Conservation (phyloP, 441 rosid species). For the Bruguiera hainesii region DNA sequence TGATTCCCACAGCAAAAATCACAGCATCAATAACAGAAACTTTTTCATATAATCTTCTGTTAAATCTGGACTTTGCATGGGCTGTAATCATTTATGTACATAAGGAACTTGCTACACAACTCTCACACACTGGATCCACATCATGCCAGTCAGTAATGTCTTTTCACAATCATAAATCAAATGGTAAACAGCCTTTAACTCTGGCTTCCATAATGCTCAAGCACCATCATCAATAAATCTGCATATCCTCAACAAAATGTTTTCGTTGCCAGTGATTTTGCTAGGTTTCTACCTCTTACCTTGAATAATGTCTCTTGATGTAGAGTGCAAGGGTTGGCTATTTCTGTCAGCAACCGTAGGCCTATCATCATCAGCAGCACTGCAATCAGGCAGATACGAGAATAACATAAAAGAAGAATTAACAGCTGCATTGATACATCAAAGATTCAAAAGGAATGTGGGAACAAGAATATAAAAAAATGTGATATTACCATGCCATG, state of each 20-base stretch:
- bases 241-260: not conserved
- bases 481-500: not conserved
- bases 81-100: not conserved
- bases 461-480: not conserved
- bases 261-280: not conserved
- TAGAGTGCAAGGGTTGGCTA: constrained; percentile 27
- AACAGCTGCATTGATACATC: not conserved
- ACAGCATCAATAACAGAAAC: not conserved
- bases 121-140: not conserved
- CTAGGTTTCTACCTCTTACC: constrained; percentile 33
- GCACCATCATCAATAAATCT: not conserved
- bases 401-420: not conserved
- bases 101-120: too few species aligned
- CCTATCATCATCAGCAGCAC: constrained; percentile 26
- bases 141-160: not conserved
- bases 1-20: not conserved
- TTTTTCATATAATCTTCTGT: not conserved
- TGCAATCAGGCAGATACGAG: constrained; percentile 15
- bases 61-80: not conserved
- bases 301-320: constrained; percentile 23
- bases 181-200: not conserved
- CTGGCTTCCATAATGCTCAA: not conserved
- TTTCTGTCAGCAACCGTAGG: constrained; percentile 25
- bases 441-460: not conserved
- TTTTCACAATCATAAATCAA: not conserved